Base-by-base conservation (phyloP, 202 grass and related monocot species). In the Tripidium arundinaceum region DNA sequence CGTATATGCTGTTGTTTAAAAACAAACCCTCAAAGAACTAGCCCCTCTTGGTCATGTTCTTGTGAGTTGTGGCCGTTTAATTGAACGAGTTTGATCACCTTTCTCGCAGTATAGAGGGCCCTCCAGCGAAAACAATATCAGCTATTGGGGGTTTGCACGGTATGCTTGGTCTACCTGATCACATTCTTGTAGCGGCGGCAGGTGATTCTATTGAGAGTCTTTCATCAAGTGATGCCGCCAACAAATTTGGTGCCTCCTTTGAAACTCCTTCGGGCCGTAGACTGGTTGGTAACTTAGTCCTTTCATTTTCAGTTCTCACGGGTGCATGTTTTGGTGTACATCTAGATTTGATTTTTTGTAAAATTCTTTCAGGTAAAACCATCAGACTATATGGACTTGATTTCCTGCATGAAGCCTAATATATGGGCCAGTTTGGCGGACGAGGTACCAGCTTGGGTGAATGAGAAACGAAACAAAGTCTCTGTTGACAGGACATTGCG, bases 401-500 rank as follows among this genome's bases (percentile, higher is more conserved):
- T 98, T 88, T 87, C 88, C 63, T 86, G 87, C 45, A 83, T 94
- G 86, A 91, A 81, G 68, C 92, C 94, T 68, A 86, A 98, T 75
- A 72, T 98, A 62, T 98, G 91, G 91, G 88, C 92, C 62, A 94
- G 90, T 71, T 78, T 98, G 57, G 92, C 92, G 24, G 95, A 98
- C 80, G 95, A 98, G 90, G 92, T 93, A 59, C 95, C 95, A 42
- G 86, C 87, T 62, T 98, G 95, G 95, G 90, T 87, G 75, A 87
- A 79, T 75, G 90, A 93, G 37, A 98, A 98, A 81, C 74, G 95
- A 62, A 98, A 92, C 66, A 93, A 80, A 83, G 84, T 68, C 31
- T 94, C 95, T 91, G 88, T 98, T 80, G 95, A 94, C 61, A 87
- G 95, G 79, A 98, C 95, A 55, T 71, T 98, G 62, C 84, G 83